Evolutionary conservation across 2,329 filamentous ascomycete genomes (phyloP).

Genomic region (Cladophialophora chaetospira): DNA sequence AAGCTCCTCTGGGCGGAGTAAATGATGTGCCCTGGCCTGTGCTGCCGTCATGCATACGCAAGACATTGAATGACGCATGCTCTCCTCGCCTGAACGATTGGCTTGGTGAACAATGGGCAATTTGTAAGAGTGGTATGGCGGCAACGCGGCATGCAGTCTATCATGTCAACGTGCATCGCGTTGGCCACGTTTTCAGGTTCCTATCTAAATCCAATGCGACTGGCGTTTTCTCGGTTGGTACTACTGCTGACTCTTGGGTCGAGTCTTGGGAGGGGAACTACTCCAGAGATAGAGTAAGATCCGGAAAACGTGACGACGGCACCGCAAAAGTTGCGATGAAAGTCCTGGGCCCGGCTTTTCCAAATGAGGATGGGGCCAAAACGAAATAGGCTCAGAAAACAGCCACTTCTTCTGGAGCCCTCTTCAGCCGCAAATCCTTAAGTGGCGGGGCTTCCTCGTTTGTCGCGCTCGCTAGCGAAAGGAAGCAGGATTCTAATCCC

Average conservation of each 20-base stretch:
- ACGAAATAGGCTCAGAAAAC: slow-evolving; percentile 3
- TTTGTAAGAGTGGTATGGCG: no score
- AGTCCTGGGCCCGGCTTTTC: neutral
- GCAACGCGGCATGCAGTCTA: no score
- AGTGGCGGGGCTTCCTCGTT: neutral
- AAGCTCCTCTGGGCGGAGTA: neutral
- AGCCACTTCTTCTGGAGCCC: neutral
- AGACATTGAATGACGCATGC: slow-evolving; percentile 5
- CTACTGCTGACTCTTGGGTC: slow-evolving; percentile 5
- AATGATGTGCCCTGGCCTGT: neutral
- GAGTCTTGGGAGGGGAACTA: neutral
- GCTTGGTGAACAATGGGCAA: no score
- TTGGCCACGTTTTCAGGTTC: neutral
- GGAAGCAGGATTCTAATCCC: slow-evolving; percentile 2
- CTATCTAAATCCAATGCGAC: neutral
- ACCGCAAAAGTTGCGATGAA: slow-evolving; percentile 3
- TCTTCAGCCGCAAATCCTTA: slow-evolving; percentile 5
- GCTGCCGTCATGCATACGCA: neutral
- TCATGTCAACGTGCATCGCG: neutral
- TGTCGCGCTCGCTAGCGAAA: neutral
- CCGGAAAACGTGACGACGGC: neutral
- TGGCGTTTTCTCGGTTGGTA: neutral
- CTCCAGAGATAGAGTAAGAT: slow-evolving; percentile 9
- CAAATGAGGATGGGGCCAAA: neutral
- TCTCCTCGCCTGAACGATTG: no score